phyloP scores from a whole-genome alignment of 2,329 filamentous ascomycete genomes.

The Beauveria caledonica region DNA sequence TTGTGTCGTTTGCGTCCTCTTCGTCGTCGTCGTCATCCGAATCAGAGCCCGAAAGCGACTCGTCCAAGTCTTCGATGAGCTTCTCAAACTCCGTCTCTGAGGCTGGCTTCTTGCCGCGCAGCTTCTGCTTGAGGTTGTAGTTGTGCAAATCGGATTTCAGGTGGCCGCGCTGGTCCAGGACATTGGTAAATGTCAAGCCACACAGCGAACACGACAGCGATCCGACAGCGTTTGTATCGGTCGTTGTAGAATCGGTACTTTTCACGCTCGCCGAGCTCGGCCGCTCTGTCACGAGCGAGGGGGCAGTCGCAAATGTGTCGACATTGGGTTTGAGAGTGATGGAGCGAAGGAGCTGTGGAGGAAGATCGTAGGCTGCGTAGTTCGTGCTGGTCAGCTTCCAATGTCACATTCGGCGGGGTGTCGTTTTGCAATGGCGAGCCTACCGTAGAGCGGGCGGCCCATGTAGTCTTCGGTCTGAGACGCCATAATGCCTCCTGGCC shows the following conservation, averaged over 20 bases:
- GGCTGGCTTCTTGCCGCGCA: constrained; percentile 64
- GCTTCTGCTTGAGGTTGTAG: constrained; percentile 90
- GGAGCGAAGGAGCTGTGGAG: constrained; percentile 61
- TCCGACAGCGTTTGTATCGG: constrained; percentile 34
- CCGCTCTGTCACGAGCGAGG: constrained; percentile 17
- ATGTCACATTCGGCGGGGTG: neutral
- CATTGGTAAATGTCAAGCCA: constrained; percentile 57
- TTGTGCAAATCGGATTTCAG: constrained; percentile 84
- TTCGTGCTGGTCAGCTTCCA: constrained; percentile 13
- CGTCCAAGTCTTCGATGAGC: constrained; percentile 75
- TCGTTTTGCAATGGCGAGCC: constrained; percentile 7
- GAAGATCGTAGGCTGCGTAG: constrained; percentile 68
- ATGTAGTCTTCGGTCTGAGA: constrained; percentile 38
- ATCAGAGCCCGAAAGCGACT: constrained; percentile 85
- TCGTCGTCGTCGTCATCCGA: constrained; percentile 61
- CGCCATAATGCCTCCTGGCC: constrained; percentile 22
- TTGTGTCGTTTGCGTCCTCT: constrained; percentile 54
- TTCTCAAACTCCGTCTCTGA: constrained; percentile 80
- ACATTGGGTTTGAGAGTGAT: constrained; percentile 42
- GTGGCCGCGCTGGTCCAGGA: constrained; percentile 78
- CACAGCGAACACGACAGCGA: constrained; percentile 79
- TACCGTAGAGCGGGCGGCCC: constrained; percentile 45
- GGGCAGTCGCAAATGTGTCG: constrained; percentile 18
- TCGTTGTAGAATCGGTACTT: constrained; percentile 21
- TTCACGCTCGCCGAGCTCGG: constrained; percentile 18